These are phyloP conservation scores for Eutrema heterophyllum DNA, from an alignment of 345 rosid genomes.

Conservation along the genomic window DNA sequence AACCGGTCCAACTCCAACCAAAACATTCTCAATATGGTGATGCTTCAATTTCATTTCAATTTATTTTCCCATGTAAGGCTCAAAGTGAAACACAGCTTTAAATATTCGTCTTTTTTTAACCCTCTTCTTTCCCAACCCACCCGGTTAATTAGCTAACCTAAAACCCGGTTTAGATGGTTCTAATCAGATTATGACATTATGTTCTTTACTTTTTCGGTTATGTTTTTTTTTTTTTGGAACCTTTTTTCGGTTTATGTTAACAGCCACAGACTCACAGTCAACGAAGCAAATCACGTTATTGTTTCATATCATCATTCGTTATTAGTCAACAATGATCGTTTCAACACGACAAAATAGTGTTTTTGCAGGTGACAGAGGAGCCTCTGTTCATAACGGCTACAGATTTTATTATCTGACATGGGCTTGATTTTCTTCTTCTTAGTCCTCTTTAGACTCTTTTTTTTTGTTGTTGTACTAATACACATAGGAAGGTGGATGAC, in stretches of 20 bases:
- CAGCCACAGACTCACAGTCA: background rate
- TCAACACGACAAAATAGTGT: slow-evolving; percentile 1
- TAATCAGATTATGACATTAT: background rate
- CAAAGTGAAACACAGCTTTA: slow-evolving; percentile 12
- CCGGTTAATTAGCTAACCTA: slow-evolving; percentile 1
- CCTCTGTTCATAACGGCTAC: slow-evolving; percentile 16
- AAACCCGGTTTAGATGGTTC: background rate
- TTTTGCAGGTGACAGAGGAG: background rate
- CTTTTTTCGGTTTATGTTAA: background rate
- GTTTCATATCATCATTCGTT: background rate
- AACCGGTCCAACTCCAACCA: background rate
- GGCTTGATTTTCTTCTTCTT: background rate
- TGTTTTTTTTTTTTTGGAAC: too few species aligned
- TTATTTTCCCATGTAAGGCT: slow-evolving; percentile 10
- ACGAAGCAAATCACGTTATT: background rate
- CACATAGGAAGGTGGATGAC: slow-evolving; percentile 5
- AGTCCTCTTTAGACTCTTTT: background rate
- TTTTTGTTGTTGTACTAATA: background rate
- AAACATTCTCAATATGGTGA: slow-evolving; percentile 11
- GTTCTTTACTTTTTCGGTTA: background rate
- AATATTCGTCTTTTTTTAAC: slow-evolving; percentile 6
- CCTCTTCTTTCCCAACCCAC: background rate
- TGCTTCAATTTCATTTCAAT: background rate
- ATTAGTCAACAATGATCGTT: background rate
- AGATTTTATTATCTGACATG: slow-evolving; percentile 6